phyloP scores from a whole-genome alignment of 805 yeast genomes.

The Candida michaelii region DNA sequence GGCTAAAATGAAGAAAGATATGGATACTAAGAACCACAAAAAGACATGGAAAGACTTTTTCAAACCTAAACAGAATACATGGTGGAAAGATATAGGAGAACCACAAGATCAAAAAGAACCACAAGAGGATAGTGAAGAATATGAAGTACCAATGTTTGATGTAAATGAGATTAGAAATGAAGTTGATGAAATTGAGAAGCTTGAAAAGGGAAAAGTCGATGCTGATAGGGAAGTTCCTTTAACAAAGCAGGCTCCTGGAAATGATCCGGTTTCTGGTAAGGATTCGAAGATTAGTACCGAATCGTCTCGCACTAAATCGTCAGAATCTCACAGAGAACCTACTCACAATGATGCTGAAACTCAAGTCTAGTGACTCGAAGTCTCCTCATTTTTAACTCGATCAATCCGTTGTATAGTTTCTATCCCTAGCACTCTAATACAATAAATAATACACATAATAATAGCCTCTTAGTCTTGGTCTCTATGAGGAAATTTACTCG shows the following conservation, averaged over 20 bases:
- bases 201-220: background rate
- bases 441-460: no score
- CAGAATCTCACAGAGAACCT: no score
- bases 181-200: conserved; percentile 43
- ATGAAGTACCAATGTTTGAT: conserved; percentile 40
- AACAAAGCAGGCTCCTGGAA: background rate
- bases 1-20: conserved; percentile 52
- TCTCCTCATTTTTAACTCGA: no score
- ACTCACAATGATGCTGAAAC: no score
- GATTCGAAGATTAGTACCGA: no score
- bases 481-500: background rate
- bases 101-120: conserved; percentile 14
- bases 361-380: no score
- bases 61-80: conserved; percentile 48
- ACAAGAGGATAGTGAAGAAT: conserved; percentile 14
- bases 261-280: background rate
- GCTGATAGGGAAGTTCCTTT: conserved; percentile 5
- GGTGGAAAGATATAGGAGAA: conserved; percentile 52
- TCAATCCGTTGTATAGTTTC: no score
- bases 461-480: background rate
- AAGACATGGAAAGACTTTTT: conserved; percentile 52
- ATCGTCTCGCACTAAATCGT: no score
- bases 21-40: conserved; percentile 25
- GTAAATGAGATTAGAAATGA: conserved; percentile 44
- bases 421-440: no score